Evolutionary conservation across 208 protist species (phyloP), one percentile per base, ranked within the genome.

Genomic region (Crithidia brevicula): DNA sequence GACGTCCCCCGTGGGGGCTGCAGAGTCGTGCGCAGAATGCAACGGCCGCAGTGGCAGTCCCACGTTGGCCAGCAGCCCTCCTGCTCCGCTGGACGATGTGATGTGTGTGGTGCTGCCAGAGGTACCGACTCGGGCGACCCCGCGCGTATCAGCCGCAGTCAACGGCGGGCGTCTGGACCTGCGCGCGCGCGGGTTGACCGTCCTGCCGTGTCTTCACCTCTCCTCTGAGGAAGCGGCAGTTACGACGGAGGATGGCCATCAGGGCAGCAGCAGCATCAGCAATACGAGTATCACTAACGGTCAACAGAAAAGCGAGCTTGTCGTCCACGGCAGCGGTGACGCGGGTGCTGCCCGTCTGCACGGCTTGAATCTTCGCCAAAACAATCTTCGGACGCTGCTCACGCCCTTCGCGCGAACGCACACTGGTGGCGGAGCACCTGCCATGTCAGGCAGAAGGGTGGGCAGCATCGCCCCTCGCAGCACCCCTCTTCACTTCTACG

Each of bases 121-220:
- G 42, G 23, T 20, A 6, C 47, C 10, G n/a, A 31, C 33, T 3
- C 50, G 34, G 0, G 9, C 28, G 7, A 46, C 42, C 2, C 49
- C 52, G 23, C 36, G 52, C n/a, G 61, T 57, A 22, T 6, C 25
- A 3, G 36, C 52, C 4, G 52, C 43, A 15, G 38, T 28, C 20
- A 31, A 23, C 16, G 62, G 62, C 9, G 51, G 45, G 2, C 74
- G 62, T 2, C 53, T 89, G 27, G 72, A 85, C 22, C 66, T 69
- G 30, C 56, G 67, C 20, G 15, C 22, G 7, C 30, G 63, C 13
- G 66, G 62, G n/a, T 54, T 86, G 23, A 67, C 53, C 4, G 49
- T 25, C n/a, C 60, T 87, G 45, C 85, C 85, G 15, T 91, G 85
- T 46, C 56, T 86, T 18, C 85, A 91, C 50, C 34, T 59, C 34